A percentile compares a stretch with the other conserved stretches of the same genome.
Evolutionary conservation across 495 filamentous ascomycete species (phyloP).

Genomic region (Parmelia sp.): DNA sequence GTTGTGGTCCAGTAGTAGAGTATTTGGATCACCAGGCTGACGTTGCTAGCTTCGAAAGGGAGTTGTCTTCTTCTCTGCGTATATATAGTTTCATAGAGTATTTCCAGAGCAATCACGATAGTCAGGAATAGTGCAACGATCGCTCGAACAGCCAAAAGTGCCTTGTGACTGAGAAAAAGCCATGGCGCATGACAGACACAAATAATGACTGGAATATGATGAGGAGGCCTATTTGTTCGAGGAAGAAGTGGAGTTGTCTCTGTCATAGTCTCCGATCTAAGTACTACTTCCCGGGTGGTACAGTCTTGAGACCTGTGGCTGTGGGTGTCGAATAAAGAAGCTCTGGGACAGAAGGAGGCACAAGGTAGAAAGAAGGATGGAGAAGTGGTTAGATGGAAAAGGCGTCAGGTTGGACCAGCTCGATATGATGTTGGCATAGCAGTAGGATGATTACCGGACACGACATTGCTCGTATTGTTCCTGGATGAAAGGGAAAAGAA

Average conservation of each 20-base stretch:
- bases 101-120: slow-evolving; percentile 27
- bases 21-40: slow-evolving; percentile 37
- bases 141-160: slow-evolving; percentile 36
- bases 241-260: slow-evolving; percentile 38
- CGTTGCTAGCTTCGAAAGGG: slow-evolving; percentile 44
- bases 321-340: neutral
- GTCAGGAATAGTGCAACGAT: slow-evolving; percentile 39
- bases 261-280: slow-evolving; percentile 11
- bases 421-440: slow-evolving; percentile 4
- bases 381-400: neutral
- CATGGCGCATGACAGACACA: slow-evolving; percentile 49
- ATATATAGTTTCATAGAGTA: slow-evolving; percentile 35
- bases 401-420: no score
- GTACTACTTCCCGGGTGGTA: neutral
- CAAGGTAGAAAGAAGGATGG: slow-evolving; percentile 15
- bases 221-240: slow-evolving; percentile 22
- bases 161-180: slow-evolving; percentile 37
- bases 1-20: slow-evolving; percentile 40
- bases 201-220: slow-evolving; percentile 41
- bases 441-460: neutral
- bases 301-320: slow-evolving; percentile 1
- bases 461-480: neutral
- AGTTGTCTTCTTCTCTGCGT: slow-evolving; percentile 30
- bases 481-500: neutral
- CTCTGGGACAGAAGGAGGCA: slow-evolving; percentile 2